Evolutionary conservation across 495 filamentous ascomycete species (phyloP).

Genomic region (Usnea hakonensis): DNA sequence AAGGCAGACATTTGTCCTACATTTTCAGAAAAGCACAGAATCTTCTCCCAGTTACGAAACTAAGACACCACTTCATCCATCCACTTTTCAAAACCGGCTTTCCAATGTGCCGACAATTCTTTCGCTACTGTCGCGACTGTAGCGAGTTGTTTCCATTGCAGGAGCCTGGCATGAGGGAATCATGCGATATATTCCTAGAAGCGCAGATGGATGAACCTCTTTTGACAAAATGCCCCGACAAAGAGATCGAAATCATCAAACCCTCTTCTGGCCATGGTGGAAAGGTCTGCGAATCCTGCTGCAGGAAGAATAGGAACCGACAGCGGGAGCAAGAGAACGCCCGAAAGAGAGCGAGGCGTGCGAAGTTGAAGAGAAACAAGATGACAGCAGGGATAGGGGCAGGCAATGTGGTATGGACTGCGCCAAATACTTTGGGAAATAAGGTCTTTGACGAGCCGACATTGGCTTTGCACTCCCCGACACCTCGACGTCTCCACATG

Average conservation of each 20-base stretch:
- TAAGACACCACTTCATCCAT: background rate
- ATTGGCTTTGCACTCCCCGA: background rate
- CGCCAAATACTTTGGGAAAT: background rate
- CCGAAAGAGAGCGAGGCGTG: background rate
- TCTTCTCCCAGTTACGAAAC: background rate
- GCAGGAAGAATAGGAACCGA: background rate
- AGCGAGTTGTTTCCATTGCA: background rate
- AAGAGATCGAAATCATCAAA: background rate
- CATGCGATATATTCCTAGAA: background rate
- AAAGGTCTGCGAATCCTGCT: background rate
- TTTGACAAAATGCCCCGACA: background rate
- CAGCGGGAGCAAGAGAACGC: background rate
- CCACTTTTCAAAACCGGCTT: background rate
- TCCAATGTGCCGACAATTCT: background rate
- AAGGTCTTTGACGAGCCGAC: background rate
- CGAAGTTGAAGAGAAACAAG: background rate
- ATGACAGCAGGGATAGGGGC: background rate
- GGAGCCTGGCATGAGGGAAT: background rate
- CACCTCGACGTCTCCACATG: background rate
- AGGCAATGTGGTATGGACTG: background rate
- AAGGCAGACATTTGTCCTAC: background rate
- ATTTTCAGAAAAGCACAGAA: background rate
- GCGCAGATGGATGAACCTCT: background rate
- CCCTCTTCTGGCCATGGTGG: background rate
- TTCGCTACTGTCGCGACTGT: background rate